Percentiles rank a stretch among this genome's conserved stretches.
Evolutionary conservation across 148 eudicot genomes (phyloP).

Genomic region (Nyssa sinensis): DNA sequence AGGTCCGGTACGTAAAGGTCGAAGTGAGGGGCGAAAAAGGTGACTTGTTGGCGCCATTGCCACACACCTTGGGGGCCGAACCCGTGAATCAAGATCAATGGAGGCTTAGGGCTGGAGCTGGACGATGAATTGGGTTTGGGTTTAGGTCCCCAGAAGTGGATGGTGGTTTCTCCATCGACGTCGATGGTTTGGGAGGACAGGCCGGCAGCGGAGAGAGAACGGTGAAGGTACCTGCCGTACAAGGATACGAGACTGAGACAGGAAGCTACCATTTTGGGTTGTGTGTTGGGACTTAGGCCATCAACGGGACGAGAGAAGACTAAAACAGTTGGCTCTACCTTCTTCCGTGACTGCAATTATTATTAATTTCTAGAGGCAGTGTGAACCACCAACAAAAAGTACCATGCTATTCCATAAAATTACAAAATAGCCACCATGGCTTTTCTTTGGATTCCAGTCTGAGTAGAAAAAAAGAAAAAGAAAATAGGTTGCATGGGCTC

Average conservation of each 20-base stretch:
- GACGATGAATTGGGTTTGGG: not conserved
- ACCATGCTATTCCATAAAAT: too few species aligned
- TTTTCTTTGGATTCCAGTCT: too few species aligned
- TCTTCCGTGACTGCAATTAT: too few species aligned
- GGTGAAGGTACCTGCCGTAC: constrained; percentile 32
- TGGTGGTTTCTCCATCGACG: constrained; percentile 41
- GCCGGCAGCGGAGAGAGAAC: constrained; percentile 34
- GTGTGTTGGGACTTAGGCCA: too few species aligned
- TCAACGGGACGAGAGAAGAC: too few species aligned
- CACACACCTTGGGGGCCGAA: constrained; percentile 49
- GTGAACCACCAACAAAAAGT: too few species aligned
- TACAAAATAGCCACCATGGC: too few species aligned
- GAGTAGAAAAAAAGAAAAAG: too few species aligned
- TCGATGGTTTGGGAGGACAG: constrained; percentile 25
- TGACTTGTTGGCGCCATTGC: constrained; percentile 53
- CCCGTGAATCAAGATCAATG: constrained; percentile 46
- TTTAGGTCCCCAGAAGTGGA: constrained; percentile 53
- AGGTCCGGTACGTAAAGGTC: constrained; percentile 45
- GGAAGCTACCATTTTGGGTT: constrained; percentile 18
- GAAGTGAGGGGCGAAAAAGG: constrained; percentile 34
- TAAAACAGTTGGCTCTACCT: too few species aligned
- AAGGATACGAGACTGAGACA: constrained; percentile 42
- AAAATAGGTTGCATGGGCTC: too few species aligned
- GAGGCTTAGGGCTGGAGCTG: constrained; percentile 23
- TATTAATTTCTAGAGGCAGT: too few species aligned